Evolutionary conservation across 257 asterid genomes (phyloP).

Genomic region (Solanum acaule): DNA sequence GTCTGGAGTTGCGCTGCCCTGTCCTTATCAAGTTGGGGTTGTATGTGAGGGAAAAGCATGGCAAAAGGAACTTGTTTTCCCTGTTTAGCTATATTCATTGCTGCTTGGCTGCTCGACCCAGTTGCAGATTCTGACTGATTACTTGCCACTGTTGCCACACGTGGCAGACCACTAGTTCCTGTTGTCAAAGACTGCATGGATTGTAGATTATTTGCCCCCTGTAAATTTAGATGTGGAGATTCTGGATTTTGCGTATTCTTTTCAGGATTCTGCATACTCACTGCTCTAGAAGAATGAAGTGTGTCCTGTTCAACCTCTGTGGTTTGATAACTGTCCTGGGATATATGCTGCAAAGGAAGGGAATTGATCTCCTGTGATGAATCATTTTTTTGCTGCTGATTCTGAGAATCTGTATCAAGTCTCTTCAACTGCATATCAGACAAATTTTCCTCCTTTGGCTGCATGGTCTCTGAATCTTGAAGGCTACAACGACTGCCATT

Average conservation of each 20-base stretch:
- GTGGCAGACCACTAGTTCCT: constrained; percentile 33
- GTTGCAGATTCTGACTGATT: constrained; percentile 37
- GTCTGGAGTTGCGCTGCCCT: constrained; percentile 79
- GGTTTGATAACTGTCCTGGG: constrained; percentile 14
- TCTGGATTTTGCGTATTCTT: constrained; percentile 38
- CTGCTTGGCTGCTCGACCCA: constrained; percentile 24
- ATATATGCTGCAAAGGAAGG: constrained; percentile 17
- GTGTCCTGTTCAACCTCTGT: constrained; percentile 25
- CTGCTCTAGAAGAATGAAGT: constrained; percentile 32
- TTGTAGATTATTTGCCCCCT: constrained; percentile 31
- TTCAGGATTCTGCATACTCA: constrained; percentile 27
- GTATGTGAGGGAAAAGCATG: constrained; percentile 79
- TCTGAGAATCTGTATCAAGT: constrained; percentile 33
- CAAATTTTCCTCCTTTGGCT: constrained; percentile 36
- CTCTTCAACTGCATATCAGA: constrained; percentile 28
- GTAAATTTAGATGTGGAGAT: constrained; percentile 32
- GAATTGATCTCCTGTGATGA: constrained; percentile 22
- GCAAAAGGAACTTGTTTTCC: constrained; percentile 93
- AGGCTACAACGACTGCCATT: constrained; percentile 30
- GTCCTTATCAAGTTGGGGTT: constrained; percentile 84
- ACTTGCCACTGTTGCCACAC: constrained; percentile 17
- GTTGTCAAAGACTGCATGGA: constrained; percentile 27
- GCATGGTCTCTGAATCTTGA: constrained; percentile 26
- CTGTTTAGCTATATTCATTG: constrained; percentile 25
- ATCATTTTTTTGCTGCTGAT: constrained; percentile 29